Conservation (phyloP, 2,329 filamentous ascomycete species). For the Diaporthe ilicicola region DNA sequence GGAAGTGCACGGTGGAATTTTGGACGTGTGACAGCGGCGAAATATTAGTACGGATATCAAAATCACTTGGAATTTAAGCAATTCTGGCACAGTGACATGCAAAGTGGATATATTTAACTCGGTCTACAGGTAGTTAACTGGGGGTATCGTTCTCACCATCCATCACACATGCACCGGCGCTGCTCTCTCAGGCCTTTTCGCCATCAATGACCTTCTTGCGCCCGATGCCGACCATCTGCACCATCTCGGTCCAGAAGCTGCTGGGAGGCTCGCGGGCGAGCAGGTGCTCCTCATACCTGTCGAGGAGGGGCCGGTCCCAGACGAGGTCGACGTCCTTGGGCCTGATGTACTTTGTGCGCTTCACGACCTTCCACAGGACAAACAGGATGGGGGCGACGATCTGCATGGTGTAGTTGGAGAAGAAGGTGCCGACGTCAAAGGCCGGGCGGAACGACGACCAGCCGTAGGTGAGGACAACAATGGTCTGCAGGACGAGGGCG, state of each 20-base stretch:
- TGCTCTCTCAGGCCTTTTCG: neutral
- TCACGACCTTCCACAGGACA: slow-evolving; percentile 69
- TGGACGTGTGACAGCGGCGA: neutral
- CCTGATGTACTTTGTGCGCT: slow-evolving; percentile 63
- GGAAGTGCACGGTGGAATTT: neutral
- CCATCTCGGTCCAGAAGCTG: slow-evolving; percentile 33
- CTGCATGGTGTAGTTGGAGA: slow-evolving; percentile 64
- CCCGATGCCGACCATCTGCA: slow-evolving; percentile 28
- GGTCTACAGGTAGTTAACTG: neutral
- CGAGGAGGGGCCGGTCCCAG: slow-evolving; percentile 67
- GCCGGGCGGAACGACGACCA: slow-evolving; percentile 50
- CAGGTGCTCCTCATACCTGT: slow-evolving; percentile 48
- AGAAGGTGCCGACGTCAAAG: slow-evolving; percentile 44
- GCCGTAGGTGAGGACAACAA: slow-evolving; percentile 61
- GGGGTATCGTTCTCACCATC: slow-evolving; percentile 1
- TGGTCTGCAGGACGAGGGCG: slow-evolving; percentile 50
- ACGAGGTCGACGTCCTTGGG: slow-evolving; percentile 67
- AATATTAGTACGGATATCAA: too few species aligned
- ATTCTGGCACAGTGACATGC: neutral
- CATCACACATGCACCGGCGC: neutral
- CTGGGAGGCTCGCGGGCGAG: slow-evolving; percentile 5
- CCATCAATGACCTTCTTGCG: slow-evolving; percentile 5
- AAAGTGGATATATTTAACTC: neutral
- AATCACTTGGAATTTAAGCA: too few species aligned
- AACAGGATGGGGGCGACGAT: slow-evolving; percentile 63